Base-by-base conservation (phyloP, 192 early-diverging fungal genomes). In the Spizellomyces punctatus region DNA sequence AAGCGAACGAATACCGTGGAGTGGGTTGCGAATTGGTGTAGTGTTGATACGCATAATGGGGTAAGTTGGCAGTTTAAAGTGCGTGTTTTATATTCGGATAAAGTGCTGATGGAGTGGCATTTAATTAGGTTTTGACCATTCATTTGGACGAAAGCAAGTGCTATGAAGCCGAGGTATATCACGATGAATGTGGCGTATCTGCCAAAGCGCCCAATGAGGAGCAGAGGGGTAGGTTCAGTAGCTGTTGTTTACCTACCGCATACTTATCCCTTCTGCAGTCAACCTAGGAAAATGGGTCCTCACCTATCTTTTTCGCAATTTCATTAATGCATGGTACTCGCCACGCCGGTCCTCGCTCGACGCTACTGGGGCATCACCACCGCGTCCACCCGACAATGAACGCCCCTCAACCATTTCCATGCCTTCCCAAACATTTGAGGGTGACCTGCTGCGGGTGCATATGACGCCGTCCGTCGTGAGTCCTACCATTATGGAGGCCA, bases 81-180 rank as follows among this genome's bases (percentile, higher is more conserved):
- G 52, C 21, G 14, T 12, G 19, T 17, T 0, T 14, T 4, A 22
- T 19, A 10, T 61, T 36, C 59, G 12, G 12, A 19, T 16, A 61
- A 44, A 10, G 36, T 7, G 22, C 42, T 63, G 4, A 9, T 21
- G 5, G 46, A 64, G n/a, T 46, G 21, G 66, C 6, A 10, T 19
- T 55, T 5, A 41, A 41, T 1, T 68, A 76, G 76, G 65, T 85
- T 7, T 76, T 99, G 42, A 93, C 92, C 6, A 89, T 99, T 6
- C 95, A 96, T 73, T 67, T 99, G 74, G 91, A 95, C 36, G 90
- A 94, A 71, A 75, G 63, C 10, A 82, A 81, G 58, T 92, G 89
- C 70, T 94, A 90, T 84, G 93, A 95, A 58, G 91, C 92, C 60
- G 95, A 98, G 77, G 86, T 96, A 55, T 96, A 98, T 71, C 86